These are phyloP conservation scores for Begonia peltatifolia DNA, from an alignment of 306 rosid species.

Conservation along the genomic window DNA sequence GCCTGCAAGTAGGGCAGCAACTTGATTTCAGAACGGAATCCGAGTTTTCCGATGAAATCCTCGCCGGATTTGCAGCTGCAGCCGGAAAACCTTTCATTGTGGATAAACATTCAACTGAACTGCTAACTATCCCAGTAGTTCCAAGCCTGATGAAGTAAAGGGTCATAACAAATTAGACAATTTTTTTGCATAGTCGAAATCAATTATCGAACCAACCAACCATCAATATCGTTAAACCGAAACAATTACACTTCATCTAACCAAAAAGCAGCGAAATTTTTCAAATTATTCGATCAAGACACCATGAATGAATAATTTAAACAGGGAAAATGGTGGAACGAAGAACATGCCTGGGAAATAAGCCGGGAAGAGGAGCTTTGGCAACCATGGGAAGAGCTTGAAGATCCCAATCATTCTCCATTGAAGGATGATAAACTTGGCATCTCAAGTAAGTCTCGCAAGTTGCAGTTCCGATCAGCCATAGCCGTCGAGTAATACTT, in stretches of 20 bases:
- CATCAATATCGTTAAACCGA: too few relatives aligned
- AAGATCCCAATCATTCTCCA: conserved; percentile 97
- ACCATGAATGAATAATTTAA: too few relatives aligned
- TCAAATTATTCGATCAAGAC: too few relatives aligned
- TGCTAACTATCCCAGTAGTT: conserved; percentile 60
- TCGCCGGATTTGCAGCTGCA: conserved; percentile 15
- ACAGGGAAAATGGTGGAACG: too few relatives aligned
- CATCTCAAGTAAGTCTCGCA: conserved; percentile 97
- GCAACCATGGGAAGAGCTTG: conserved; percentile 80
- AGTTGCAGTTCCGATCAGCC: conserved; percentile 92
- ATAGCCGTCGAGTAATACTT: conserved; percentile 34
- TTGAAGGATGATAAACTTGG: conserved; percentile 96
- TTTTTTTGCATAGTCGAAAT: too few relatives aligned
- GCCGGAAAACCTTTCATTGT: conserved; percentile 47
- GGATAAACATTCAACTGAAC: conserved; percentile 66
- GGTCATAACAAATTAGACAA: background rate
- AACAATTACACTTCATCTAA: too few relatives aligned
- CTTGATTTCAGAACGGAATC: conserved; percentile 36
- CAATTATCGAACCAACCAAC: too few relatives aligned
- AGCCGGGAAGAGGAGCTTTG: conserved; percentile 45
- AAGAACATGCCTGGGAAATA: conserved; percentile 55
- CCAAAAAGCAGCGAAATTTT: too few relatives aligned
- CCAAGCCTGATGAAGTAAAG: conserved; percentile 43
- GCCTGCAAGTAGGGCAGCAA: conserved; percentile 59
- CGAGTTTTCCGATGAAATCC: conserved; percentile 35